Conservation (phyloP, 2,329 filamentous ascomycete species). For the Fusarium pilosicola region DNA sequence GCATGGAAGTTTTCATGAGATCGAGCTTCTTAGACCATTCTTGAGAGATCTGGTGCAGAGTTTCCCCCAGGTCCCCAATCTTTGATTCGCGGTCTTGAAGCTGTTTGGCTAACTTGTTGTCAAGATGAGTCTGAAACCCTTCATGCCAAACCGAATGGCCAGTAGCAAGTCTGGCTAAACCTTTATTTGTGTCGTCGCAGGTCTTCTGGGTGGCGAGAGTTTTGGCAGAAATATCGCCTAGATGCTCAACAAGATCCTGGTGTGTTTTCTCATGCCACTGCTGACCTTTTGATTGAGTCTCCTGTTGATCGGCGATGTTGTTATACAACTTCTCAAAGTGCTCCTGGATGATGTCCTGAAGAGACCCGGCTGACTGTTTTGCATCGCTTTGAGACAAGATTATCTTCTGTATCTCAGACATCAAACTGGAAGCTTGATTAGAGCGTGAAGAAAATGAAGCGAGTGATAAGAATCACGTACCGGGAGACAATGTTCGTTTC, state of each 20-base stretch:
- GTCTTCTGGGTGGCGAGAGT: constrained; percentile 14
- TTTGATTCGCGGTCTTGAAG: constrained; percentile 34
- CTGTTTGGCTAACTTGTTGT: constrained; percentile 25
- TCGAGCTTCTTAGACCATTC: constrained; percentile 35
- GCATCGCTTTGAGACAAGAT: constrained; percentile 14
- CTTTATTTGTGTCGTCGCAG: constrained; percentile 28
- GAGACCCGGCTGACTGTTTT: constrained; percentile 7
- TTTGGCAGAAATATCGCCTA: constrained; percentile 15
- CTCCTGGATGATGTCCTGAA: not conserved
- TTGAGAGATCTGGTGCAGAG: constrained; percentile 26
- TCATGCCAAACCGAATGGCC: constrained; percentile 7
- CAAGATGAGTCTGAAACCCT: constrained; percentile 7
- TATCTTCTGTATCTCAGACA: constrained; percentile 24
- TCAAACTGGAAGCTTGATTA: constrained; percentile 16
- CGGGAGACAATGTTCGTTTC: constrained; percentile 31
- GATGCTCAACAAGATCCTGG: constrained; percentile 2
- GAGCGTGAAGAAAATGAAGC: not conserved
- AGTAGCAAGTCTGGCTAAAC: constrained; percentile 17
- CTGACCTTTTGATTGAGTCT: not conserved
- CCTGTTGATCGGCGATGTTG: not conserved
- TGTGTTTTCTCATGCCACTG: not conserved
- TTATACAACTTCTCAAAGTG: constrained; percentile 19
- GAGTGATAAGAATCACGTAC: constrained; percentile 9
- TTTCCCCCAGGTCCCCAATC: constrained; percentile 37
- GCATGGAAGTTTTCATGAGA: constrained; percentile 8